Conservation (phyloP, 257 asterid genomes). For the Capsicum baccatum region DNA sequence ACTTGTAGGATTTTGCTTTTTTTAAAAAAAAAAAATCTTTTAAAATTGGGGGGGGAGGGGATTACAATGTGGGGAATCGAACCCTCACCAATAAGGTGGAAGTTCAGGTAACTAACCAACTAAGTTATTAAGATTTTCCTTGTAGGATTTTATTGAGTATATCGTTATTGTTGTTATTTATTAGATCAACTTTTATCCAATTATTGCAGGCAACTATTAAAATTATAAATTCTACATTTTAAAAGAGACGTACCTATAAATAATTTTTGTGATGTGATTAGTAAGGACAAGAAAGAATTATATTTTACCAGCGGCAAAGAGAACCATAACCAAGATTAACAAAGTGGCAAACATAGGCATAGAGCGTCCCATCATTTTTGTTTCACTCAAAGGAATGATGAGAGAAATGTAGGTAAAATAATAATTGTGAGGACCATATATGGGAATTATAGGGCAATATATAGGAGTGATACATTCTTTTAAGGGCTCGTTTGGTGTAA, state of each 20-base stretch:
- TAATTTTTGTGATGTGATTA: neutral
- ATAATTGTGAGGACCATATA: neutral
- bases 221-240: neutral
- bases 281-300: neutral
- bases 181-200: neutral
- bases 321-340: slow-evolving; percentile 33
- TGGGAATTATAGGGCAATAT: neutral
- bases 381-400: neutral
- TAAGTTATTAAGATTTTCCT: too few relatives aligned
- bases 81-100: too few relatives aligned
- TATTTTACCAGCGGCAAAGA: slow-evolving; percentile 31
- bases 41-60: too few relatives aligned
- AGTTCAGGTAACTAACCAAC: too few relatives aligned
- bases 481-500: neutral
- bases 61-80: too few relatives aligned
- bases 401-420: neutral
- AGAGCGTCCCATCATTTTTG: slow-evolving; percentile 23
- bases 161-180: neutral
- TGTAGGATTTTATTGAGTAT: too few relatives aligned
- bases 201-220: neutral
- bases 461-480: neutral
- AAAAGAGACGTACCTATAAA: neutral
- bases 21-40: too few relatives aligned
- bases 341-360: slow-evolving; percentile 28
- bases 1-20: too few relatives aligned